phyloP scores from a whole-genome alignment of 768 basidiomycete species.

The Russula earlei region DNA sequence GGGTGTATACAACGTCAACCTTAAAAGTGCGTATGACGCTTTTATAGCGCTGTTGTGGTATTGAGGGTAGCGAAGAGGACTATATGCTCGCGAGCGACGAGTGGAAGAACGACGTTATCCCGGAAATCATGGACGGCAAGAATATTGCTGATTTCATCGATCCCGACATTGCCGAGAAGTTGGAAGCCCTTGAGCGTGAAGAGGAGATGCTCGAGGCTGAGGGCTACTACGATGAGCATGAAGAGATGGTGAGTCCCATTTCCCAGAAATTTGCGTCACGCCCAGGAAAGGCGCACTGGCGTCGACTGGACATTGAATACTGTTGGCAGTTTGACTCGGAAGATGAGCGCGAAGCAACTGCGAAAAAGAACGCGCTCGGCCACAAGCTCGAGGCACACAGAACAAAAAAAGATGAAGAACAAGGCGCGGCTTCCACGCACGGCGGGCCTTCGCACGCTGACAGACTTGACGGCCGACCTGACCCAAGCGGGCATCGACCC shows the following conservation, averaged over 20 bases:
- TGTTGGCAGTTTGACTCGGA: slow-evolving; percentile 40
- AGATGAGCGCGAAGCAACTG: slow-evolving; percentile 68
- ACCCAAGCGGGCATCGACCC: slow-evolving; percentile 89
- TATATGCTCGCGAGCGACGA: slow-evolving; percentile 82
- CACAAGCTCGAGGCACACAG: slow-evolving; percentile 66
- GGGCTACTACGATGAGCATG: slow-evolving; percentile 90
- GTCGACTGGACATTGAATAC: background rate
- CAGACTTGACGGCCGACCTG: slow-evolving; percentile 70
- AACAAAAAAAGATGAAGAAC: slow-evolving; percentile 88
- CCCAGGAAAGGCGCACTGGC: background rate
- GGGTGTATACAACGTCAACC: slow-evolving; percentile 84
- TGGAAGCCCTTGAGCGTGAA: slow-evolving; percentile 94
- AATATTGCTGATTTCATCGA: slow-evolving; percentile 99
- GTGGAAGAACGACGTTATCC: slow-evolving; percentile 96
- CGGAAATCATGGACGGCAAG: slow-evolving; percentile 98
- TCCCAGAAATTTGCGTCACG: background rate
- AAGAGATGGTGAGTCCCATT: slow-evolving; percentile 56
- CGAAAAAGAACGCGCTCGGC: slow-evolving; percentile 46
- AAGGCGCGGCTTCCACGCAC: slow-evolving; percentile 68
- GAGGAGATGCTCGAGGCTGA: slow-evolving; percentile 91
- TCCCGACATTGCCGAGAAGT: slow-evolving; percentile 91
- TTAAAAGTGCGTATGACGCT: slow-evolving; percentile 61
- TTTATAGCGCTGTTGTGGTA: background rate
- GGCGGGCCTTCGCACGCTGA: slow-evolving; percentile 53
- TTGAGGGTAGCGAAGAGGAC: slow-evolving; percentile 47